These are phyloP conservation scores for Pythium plurisporium DNA, from an alignment of 352 stramenopile genomes.

Conservation along the genomic window DNA sequence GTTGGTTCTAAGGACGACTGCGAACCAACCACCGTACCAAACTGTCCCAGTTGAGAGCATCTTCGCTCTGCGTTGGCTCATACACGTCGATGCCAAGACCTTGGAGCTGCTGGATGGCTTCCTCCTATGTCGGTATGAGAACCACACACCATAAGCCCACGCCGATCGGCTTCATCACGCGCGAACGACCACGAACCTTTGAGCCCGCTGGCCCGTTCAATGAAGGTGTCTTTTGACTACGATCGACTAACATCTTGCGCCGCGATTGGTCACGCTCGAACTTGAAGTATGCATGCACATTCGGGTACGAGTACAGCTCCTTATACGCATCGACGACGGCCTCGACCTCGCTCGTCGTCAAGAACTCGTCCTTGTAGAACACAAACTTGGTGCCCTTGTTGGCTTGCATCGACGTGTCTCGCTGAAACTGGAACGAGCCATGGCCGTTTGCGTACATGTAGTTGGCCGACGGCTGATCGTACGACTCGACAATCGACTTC, in stretches of 20 bases:
- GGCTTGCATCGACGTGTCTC: conserved; percentile 40
- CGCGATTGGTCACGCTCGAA: conserved; percentile 58
- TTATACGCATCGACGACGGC: conserved; percentile 83
- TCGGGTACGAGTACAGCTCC: conserved; percentile 75
- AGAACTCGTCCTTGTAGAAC: conserved; percentile 83
- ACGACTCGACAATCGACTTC: conserved; percentile 58
- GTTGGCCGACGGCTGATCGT: conserved; percentile 62
- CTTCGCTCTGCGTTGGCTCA: conserved; percentile 51
- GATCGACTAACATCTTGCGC: conserved; percentile 45
- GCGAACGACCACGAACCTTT: conserved; percentile 29
- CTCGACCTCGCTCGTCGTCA: conserved; percentile 64
- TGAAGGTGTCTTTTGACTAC: conserved; percentile 10
- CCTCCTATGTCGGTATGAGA: conserved; percentile 34
- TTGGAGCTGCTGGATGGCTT: conserved; percentile 78
- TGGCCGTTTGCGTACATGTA: conserved; percentile 71
- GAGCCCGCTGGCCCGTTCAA: conserved; percentile 23
- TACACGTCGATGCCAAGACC: conserved; percentile 79
- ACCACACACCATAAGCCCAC: neutral
- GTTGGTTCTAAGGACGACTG: no score
- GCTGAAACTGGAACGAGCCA: conserved; percentile 82
- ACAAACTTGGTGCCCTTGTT: conserved; percentile 54
- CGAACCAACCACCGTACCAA: conserved; percentile 32
- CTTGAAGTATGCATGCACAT: conserved; percentile 70
- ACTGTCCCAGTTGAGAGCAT: conserved; percentile 76
- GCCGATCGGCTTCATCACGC: no score